Evolutionary conservation across 306 rosid species (phyloP).

Genomic region (Fragaria vesca): DNA sequence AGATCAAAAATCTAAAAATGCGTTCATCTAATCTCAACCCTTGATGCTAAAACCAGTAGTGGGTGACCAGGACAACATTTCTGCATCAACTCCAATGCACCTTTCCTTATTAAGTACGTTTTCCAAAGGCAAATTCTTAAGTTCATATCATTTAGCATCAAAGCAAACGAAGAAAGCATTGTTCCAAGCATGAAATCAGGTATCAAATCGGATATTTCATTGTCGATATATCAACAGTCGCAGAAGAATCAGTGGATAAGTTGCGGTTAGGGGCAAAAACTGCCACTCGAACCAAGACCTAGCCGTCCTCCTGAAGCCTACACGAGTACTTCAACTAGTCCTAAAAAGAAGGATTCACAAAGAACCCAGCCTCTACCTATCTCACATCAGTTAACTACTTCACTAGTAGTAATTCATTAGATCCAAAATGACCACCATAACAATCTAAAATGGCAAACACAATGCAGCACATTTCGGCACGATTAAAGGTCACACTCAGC

Average conservation of each 20-base stretch:
- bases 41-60: neutral
- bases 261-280: neutral
- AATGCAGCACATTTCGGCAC: neutral
- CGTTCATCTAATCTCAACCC: neutral
- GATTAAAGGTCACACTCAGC: neutral
- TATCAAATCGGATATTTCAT: neutral
- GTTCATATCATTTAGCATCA: neutral
- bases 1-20: no score
- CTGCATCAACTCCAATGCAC: neutral
- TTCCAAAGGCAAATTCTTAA: neutral
- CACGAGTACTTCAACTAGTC: neutral
- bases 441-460: neutral
- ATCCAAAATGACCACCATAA: neutral
- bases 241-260: neutral
- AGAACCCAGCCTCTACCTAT: neutral
- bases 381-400: neutral
- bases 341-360: neutral
- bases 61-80: neutral
- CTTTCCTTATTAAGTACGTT: no score
- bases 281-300: neutral
- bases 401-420: no score
- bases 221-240: neutral
- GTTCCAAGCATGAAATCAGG: neutral
- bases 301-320: neutral
- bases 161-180: neutral